These are phyloP conservation scores for Senna tora DNA, from an alignment of 306 rosid species.

Conservation along the genomic window DNA sequence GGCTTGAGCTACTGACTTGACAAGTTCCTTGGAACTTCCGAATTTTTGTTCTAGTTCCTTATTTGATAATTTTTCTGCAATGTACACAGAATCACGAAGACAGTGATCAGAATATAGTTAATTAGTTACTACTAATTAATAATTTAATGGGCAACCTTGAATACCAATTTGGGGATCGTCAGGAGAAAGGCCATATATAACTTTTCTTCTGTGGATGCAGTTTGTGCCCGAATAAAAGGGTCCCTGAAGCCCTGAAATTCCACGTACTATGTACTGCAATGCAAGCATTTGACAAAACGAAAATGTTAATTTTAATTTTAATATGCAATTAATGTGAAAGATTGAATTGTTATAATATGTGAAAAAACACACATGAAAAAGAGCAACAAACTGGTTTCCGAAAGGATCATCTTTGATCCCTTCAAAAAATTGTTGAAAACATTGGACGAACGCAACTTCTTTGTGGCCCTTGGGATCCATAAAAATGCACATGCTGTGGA, in stretches of 20 bases:
- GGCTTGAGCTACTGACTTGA: constrained; percentile 39
- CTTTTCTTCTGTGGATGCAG: constrained; percentile 58
- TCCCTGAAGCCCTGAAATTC: constrained; percentile 61
- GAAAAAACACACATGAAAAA: constrained; percentile 37
- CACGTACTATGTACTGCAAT: constrained; percentile 40
- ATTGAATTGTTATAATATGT: too few relatives aligned
- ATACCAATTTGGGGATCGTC: not conserved
- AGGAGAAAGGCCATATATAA: constrained; percentile 58
- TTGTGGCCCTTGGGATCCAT: constrained; percentile 42
- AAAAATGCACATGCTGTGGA: constrained; percentile 66
- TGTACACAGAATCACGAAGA: too few relatives aligned
- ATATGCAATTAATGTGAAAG: too few relatives aligned
- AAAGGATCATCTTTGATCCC: constrained; percentile 66
- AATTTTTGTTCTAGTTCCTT: constrained; percentile 36
- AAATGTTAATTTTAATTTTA: too few relatives aligned
- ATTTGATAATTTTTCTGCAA: constrained; percentile 32
- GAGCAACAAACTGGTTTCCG: constrained; percentile 54
- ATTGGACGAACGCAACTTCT: constrained; percentile 72
- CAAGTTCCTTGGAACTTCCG: constrained; percentile 55
- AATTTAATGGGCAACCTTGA: constrained; percentile 33
- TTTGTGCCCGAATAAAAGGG: constrained; percentile 48
- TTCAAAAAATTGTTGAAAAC: constrained; percentile 55
- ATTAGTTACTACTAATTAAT: constrained; percentile 7
- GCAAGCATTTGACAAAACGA: constrained; percentile 2
- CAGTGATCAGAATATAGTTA: not conserved